Evolutionary conservation across 345 rosid species (phyloP), one percentile per base, ranked within the genome.

Genomic region (Sonneratia caseolaris): DNA sequence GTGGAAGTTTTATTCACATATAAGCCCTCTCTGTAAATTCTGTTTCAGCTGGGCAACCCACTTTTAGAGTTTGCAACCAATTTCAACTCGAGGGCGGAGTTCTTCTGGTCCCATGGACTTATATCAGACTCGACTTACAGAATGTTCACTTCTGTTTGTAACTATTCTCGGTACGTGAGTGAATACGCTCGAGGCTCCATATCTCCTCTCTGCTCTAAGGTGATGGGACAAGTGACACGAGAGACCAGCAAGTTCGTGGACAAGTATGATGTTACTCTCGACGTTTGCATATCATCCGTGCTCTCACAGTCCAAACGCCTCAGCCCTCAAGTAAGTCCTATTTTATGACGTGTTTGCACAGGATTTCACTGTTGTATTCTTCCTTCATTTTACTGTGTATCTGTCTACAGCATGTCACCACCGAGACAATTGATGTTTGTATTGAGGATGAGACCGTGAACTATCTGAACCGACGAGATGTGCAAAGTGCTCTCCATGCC

Each of bases 21-120:
- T 21, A 6, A 15, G 22, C 8, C 13, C 38, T 27, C 27, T 62
- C 9, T 68, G 65, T 55, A 49, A 62, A 43, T 56, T 65, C 21
- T 19, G 42, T 71, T 76, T 79, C 87, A 95, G 99, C 70, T 95
- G 73, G 99, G 99, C 15, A 95, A 90, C 82, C 99, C 99, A 19
- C 91, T 95, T 78, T 66, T 95, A 36, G 94, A 95, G 71, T 95
- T 90, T 68, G 84, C 90, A 0, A 92, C 93, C 1, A 97, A 95
- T 77, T 90, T 95, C 75, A 92, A 92, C 70, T 95, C 99, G 21
- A 76, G 97, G 78, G 99, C 97, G 21, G 99, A 90, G 82, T 95
- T 80, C 84, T 89, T 95, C 75, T 95, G 99, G 99, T 95, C 99
- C 76, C 99, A 92, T 72, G 99, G 99, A 66, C 74, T 95, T 76